These are phyloP conservation scores for Calonectria pseudoturangicola DNA, from an alignment of 2,329 filamentous ascomycete species.

Conservation along the genomic window DNA sequence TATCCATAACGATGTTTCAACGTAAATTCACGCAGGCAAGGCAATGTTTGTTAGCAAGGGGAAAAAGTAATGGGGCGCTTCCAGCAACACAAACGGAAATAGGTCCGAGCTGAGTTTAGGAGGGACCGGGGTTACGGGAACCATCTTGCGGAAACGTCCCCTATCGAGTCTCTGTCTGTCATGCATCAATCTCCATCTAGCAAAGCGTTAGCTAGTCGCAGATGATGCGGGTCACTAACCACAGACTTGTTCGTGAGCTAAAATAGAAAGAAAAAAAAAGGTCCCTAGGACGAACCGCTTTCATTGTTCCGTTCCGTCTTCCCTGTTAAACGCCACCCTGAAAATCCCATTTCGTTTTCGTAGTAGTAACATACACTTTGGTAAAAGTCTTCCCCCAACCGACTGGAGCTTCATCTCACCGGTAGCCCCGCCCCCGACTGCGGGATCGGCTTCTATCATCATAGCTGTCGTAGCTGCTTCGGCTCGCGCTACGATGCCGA, in stretches of 20 bases:
- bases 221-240: conserved; percentile 42
- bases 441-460: conserved; percentile 63
- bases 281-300: conserved; percentile 28
- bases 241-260: conserved; percentile 53
- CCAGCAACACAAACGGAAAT: conserved; percentile 40
- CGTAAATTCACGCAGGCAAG: conserved; percentile 44
- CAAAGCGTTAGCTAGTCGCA: conserved; percentile 50
- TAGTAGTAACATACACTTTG: conserved; percentile 27
- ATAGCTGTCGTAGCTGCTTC: conserved; percentile 67
- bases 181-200: conserved; percentile 49
- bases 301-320: conserved; percentile 31
- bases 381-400: conserved; percentile 17
- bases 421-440: conserved; percentile 61
- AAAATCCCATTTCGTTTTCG: conserved; percentile 37
- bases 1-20: conserved; percentile 34
- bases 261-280: conserved; percentile 42
- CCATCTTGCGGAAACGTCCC: conserved; percentile 37
- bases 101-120: conserved; percentile 42
- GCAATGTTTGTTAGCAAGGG: conserved; percentile 35
- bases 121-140: conserved; percentile 41
- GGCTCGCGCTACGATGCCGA: conserved; percentile 69
- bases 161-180: conserved; percentile 36
- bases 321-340: conserved; percentile 48
- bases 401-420: conserved; percentile 48
- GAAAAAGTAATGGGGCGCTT: conserved; percentile 32